These are phyloP conservation scores for Penicillium chermesinum DNA, from an alignment of 495 filamentous ascomycete species.

Conservation along the genomic window DNA sequence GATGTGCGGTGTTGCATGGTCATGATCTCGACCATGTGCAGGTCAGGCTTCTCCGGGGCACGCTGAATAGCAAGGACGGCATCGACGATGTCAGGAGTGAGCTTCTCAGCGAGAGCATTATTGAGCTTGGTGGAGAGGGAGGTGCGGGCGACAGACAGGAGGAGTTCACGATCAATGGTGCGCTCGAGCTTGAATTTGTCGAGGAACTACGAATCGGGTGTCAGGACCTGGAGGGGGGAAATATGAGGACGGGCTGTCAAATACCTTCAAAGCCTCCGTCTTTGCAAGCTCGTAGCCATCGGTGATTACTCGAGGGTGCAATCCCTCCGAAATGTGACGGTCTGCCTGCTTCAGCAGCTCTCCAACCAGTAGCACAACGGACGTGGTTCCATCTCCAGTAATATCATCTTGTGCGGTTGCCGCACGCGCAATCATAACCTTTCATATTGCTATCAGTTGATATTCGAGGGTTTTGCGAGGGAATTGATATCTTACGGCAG, in stretches of 20 bases:
- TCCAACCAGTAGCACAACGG: conserved; percentile 90
- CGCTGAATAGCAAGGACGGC: conserved; percentile 91
- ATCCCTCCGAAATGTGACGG: conserved; percentile 84
- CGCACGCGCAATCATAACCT: conserved; percentile 96
- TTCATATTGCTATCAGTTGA: conserved; percentile 24
- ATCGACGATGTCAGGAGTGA: conserved; percentile 92
- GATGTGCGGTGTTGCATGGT: conserved; percentile 99
- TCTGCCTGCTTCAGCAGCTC: conserved; percentile 97
- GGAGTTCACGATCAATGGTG: conserved; percentile 86
- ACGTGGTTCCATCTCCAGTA: conserved; percentile 95
- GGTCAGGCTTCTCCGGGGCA: conserved; percentile 83
- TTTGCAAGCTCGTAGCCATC: conserved; percentile 98
- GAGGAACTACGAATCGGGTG: conserved; percentile 62
- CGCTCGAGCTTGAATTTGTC: conserved; percentile 86
- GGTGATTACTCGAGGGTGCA: conserved; percentile 94
- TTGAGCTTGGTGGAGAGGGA: conserved; percentile 94
- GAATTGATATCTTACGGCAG: conserved; percentile 56
- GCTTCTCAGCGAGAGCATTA: conserved; percentile 76
- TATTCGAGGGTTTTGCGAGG: conserved; percentile 7
- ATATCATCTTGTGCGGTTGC: conserved; percentile 99
- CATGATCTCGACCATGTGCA: conserved; percentile 99
- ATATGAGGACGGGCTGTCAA: too few relatives aligned
- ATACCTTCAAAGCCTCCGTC: conserved; percentile 79
- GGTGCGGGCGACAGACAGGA: conserved; percentile 88
- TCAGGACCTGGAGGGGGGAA: too few relatives aligned